Base-by-base conservation (phyloP, 192 early-diverging fungal species). In the Gorgonomyces haynaldii region DNA sequence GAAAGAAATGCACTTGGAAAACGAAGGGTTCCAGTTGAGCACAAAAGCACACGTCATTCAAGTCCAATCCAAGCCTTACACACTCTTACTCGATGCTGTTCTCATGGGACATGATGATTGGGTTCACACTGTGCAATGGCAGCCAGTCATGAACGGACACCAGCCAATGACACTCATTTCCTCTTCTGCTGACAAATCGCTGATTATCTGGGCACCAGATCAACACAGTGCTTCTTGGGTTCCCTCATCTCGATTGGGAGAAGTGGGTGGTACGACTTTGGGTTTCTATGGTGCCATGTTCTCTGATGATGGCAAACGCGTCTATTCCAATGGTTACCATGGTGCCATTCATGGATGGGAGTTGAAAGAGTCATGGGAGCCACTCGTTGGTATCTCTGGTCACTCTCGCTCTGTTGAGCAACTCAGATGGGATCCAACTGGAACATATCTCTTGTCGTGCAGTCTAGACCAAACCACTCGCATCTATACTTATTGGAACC, bases 71-170 rank as follows among this genome's bases (percentile, higher is more conserved):
- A 55, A 31, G 0, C 59, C 45, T 19, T 73, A 54, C 37, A 56
- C 61, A 10, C 70, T 88, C 28, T 78, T 86, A 60, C 80, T 94
- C 52, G 91, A 98, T 59, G 79, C 91, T 3, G 70, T 98, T 13
- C 67, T 98, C n/a, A 65, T 89, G 58, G 91, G 88, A 0, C 95
- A 98, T 59, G 95, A 98, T 49, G 91, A 90, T 49, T 94, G 91
- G 91, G 87, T 96, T 16, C 82, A 85, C 60, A 77, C 78, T 26
- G 80, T 86, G 35, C 50, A 67, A 28, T 98, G 91, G 92, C 67
- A 82, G 20, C 78, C 72, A 17, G 60, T 82, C 13, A 21, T 52
- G 4, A 37, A 25, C 13, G 54, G 47, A 34, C 50, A 72, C 32
- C 82, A 86, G 45, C 81, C 78, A 7, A 68, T 89, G 62, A 41